A percentile compares a stretch with the other conserved stretches of the same genome.
Evolutionary conservation across 208 protist species (phyloP).

Genomic region (Crithidia brevicula): DNA sequence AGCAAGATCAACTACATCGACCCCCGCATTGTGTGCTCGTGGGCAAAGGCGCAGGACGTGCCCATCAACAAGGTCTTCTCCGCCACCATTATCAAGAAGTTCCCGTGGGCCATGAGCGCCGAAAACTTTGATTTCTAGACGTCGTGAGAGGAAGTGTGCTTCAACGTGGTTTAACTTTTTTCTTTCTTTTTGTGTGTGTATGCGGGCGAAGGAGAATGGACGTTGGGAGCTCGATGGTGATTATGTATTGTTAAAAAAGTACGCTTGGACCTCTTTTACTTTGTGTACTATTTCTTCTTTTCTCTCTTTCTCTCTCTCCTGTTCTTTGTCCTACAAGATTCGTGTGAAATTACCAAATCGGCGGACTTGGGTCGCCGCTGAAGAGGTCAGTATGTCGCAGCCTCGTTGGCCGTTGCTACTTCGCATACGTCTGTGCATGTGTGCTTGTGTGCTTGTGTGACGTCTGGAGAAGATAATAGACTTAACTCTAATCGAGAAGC

Average conservation of each 20-base stretch:
- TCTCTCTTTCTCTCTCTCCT: background rate
- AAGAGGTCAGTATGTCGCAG: no score
- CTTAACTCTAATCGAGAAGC: no score
- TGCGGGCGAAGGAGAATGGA: no score
- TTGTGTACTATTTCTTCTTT: background rate
- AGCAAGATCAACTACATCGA: constrained; percentile 99
- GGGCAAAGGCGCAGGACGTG: constrained; percentile 94
- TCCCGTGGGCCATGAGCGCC: constrained; percentile 96
- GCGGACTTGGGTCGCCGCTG: no score
- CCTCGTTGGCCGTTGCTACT: no score
- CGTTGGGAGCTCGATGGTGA: no score
- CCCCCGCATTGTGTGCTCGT: constrained; percentile 98
- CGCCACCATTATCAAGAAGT: constrained; percentile 97
- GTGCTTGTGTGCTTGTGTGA: no score
- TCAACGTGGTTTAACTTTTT: no score
- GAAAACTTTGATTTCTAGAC: constrained; percentile 79
- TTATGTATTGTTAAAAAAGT: background rate
- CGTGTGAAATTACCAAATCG: no score
- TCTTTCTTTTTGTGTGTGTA: background rate
- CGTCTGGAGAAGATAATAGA: no score
- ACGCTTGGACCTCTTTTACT: background rate
- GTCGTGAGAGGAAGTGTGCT: no score
- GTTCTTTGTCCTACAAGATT: background rate
- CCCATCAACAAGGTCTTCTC: constrained; percentile 98
- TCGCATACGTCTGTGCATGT: no score